Base-by-base conservation (phyloP, 192 early-diverging fungal genomes). In the Gigaspora rosea region DNA sequence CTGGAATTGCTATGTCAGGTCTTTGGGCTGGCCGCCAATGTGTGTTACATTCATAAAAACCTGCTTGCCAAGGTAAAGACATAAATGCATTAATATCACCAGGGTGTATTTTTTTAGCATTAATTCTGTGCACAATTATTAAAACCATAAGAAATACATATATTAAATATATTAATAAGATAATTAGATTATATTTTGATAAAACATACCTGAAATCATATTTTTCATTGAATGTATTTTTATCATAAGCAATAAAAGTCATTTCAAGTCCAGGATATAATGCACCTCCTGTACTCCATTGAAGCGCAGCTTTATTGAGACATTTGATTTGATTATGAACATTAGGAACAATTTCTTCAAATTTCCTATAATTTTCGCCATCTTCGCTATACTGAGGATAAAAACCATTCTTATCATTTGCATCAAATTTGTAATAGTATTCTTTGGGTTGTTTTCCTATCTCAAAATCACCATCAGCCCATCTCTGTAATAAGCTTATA, bases 251-350 rank as follows among this genome's bases (percentile, higher is more conserved):
- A n/a, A 51, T 4, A 71, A 22, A 71, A 27, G 69, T 71, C 69
- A 71, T 71, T 71, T 71, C 69, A 71, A 71, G 51, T 71, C 69
- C 69, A 51, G 69, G 69, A 32, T 51, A 71, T 18, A 71, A 71
- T 54, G 69, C 50, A 6, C 69, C 69, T 71, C 69, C 69, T 15
- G 51, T 48, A 33, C 49, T 12, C 69, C 69, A 71, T 52, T 71
- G 48, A 35, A 71, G 69, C 18, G 69, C 13, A 13, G 69, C 47
- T 71, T 71, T 71, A 1, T 71, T 71, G 3, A 71, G 33, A 71
- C 9, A 51, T 36, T 71, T 4, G 50, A 71, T 36, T 32, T 71
- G 49, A 8, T 47, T 12, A 68, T n/a, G 18, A 51, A 27, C 50
- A 0, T 51, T 2, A 13, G 22, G 27, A 35, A 71, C 20, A 57